These are phyloP conservation scores for Starmerella gropengiesseri DNA, from an alignment of 805 yeast species.

Conservation along the genomic window DNA sequence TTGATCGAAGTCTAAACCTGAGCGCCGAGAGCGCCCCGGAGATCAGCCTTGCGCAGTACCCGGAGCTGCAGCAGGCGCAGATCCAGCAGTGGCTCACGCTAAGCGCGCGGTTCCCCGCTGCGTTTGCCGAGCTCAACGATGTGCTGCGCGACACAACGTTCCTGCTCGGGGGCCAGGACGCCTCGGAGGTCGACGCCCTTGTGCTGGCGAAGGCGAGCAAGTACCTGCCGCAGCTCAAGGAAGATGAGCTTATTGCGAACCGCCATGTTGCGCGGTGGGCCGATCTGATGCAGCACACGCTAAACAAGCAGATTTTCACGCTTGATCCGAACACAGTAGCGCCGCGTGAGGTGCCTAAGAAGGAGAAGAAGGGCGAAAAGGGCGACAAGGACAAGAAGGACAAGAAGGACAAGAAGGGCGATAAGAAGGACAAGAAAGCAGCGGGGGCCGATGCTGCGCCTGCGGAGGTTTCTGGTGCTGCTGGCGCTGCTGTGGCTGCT, in stretches of 20 bases:
- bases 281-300: slow-evolving; percentile 64
- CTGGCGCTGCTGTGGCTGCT: slow-evolving; percentile 20
- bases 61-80: slow-evolving; percentile 51
- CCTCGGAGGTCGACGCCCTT: slow-evolving; percentile 59
- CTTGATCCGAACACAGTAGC: slow-evolving; percentile 52
- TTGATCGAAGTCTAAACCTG: slow-evolving; percentile 25
- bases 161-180: slow-evolving; percentile 48
- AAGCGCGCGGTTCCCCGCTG: slow-evolving; percentile 48
- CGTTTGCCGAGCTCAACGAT: slow-evolving; percentile 50
- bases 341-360: slow-evolving; percentile 54
- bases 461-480: slow-evolving; percentile 37
- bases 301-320: slow-evolving; percentile 43
- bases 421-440: slow-evolving; percentile 32
- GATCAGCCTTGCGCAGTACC: slow-evolving; percentile 23
- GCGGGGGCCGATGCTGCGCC: slow-evolving; percentile 16
- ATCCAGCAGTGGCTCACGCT: slow-evolving; percentile 71
- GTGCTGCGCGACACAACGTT: slow-evolving; percentile 60
- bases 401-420: slow-evolving; percentile 25
- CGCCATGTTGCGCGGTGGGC: slow-evolving; percentile 92
- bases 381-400: slow-evolving; percentile 15
- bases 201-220: slow-evolving; percentile 61
- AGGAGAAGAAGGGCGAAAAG: slow-evolving; percentile 29
- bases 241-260: slow-evolving; percentile 46
- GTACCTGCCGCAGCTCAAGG: slow-evolving; percentile 44
- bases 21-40: slow-evolving; percentile 17